These are phyloP conservation scores for Lippia alba DNA, from an alignment of 305 asterid species.

Conservation along the genomic window DNA sequence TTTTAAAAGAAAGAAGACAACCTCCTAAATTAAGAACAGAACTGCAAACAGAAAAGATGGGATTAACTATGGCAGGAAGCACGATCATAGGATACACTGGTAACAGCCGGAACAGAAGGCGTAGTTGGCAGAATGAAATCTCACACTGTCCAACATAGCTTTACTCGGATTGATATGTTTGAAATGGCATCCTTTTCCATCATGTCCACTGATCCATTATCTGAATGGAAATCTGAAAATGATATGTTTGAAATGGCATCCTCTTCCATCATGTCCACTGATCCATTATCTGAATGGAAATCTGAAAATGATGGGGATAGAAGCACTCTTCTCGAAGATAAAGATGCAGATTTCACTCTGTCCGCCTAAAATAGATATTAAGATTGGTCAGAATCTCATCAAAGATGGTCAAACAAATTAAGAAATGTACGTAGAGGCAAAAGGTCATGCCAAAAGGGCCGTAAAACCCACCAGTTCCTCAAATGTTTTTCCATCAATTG, in stretches of 20 bases:
- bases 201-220: conserved; percentile 76
- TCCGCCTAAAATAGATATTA: conserved; percentile 59
- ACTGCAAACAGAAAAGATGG: background rate
- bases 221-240: conserved; percentile 69
- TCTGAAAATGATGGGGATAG: conserved; percentile 83
- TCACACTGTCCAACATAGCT: conserved; percentile 89
- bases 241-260: conserved; percentile 82
- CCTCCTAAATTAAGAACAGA: too few species aligned
- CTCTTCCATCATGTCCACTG: conserved; percentile 94
- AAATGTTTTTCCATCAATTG: conserved; percentile 72
- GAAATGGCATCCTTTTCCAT: conserved; percentile 98
- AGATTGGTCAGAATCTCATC: conserved; percentile 31
- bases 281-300: conserved; percentile 69
- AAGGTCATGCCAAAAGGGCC: conserved; percentile 33
- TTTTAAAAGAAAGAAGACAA: too few species aligned
- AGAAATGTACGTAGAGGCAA: background rate
- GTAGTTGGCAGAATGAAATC: conserved; percentile 90
- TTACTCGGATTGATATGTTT: conserved; percentile 74
- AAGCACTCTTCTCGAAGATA: conserved; percentile 82
- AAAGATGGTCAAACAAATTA: conserved; percentile 23
- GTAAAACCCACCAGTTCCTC: conserved; percentile 78
- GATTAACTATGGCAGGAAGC: conserved; percentile 23
- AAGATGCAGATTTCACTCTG: conserved; percentile 72
- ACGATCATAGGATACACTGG: conserved; percentile 87
- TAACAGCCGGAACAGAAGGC: conserved; percentile 97